These are phyloP conservation scores for Globisporangium carolinianum DNA, from an alignment of 352 stramenopile genomes.

Conservation along the genomic window DNA sequence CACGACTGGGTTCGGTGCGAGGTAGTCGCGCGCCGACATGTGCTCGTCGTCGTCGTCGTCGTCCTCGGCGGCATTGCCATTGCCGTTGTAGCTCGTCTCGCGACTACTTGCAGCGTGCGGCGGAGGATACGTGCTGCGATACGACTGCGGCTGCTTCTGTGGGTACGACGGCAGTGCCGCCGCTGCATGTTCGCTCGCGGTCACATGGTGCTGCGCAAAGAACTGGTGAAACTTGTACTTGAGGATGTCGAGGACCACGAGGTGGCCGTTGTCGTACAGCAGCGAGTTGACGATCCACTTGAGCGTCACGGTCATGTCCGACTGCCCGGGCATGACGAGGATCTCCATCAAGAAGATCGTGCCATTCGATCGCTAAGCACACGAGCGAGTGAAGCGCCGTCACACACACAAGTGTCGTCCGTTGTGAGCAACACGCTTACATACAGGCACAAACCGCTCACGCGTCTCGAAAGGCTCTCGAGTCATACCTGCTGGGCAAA, in stretches of 20 bases:
- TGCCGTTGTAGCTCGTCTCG: constrained; percentile 18
- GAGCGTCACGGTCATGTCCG: constrained; percentile 76
- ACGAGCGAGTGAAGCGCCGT: background rate
- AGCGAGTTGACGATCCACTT: constrained; percentile 88
- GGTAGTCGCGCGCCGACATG: constrained; percentile 64
- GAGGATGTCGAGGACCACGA: constrained; percentile 77
- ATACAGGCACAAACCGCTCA: no score
- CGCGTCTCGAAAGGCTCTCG: no score
- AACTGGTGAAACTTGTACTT: constrained; percentile 67
- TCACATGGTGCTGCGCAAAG: constrained; percentile 28
- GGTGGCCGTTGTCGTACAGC: constrained; percentile 78
- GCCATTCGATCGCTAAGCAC: constrained; percentile 48
- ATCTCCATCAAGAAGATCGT: constrained; percentile 82
- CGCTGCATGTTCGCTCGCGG: constrained; percentile 10
- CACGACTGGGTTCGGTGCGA: constrained; percentile 49
- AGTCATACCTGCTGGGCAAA: constrained; percentile 65
- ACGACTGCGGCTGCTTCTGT: constrained; percentile 14
- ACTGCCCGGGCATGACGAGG: constrained; percentile 64
- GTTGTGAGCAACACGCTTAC: no score
- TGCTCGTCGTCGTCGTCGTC: constrained; percentile 42
- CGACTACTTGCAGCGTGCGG: constrained; percentile 6
- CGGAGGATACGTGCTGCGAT: constrained; percentile 10
- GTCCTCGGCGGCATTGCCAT: constrained; percentile 44
- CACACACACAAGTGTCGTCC: no score
- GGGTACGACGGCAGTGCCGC: constrained; percentile 4